Conservation (phyloP, 2,329 filamentous ascomycete genomes). For the Blastomyces gilchristii region DNA sequence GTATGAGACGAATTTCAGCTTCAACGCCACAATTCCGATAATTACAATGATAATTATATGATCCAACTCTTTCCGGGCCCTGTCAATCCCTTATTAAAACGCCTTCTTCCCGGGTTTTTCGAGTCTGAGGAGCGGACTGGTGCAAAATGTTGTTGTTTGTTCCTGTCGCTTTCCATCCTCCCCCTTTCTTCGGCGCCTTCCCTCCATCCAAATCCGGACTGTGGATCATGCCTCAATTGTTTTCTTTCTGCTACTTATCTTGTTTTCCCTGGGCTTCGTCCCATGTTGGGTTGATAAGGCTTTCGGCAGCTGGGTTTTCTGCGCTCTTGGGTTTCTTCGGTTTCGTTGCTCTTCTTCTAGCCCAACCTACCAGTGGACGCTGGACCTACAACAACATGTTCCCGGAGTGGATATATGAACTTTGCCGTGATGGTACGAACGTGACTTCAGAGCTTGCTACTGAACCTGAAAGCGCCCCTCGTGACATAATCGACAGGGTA, state of each 20-base stretch:
- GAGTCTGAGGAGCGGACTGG: not conserved
- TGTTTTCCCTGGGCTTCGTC: not conserved
- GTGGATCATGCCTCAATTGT: not conserved
- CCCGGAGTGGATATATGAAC: slow-evolving; percentile 39
- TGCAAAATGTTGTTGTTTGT: not conserved
- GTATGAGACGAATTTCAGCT: not conserved
- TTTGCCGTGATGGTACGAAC: slow-evolving; percentile 45
- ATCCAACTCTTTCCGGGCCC: no score
- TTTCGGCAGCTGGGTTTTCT: not conserved
- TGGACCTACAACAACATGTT: slow-evolving; percentile 26
- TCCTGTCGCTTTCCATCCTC: not conserved
- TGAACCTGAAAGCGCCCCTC: slow-evolving; percentile 44
- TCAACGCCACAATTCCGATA: not conserved
- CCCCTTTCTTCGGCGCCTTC: not conserved
- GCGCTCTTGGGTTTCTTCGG: slow-evolving; percentile 5
- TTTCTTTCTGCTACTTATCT: not conserved
- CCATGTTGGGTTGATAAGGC: not conserved
- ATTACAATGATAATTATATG: no score
- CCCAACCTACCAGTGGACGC: slow-evolving; percentile 16
- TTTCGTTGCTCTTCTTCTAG: slow-evolving; percentile 5
- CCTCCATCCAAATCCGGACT: not conserved
- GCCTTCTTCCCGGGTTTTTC: not conserved
- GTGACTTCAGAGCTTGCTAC: slow-evolving; percentile 50
- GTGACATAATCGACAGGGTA: slow-evolving; percentile 46
- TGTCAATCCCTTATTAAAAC: not conserved